Evolutionary conservation across 1,284 basidiomycete species (phyloP), one percentile per base, ranked within the genome.

Genomic region (Afroboletus lepidellus): DNA sequence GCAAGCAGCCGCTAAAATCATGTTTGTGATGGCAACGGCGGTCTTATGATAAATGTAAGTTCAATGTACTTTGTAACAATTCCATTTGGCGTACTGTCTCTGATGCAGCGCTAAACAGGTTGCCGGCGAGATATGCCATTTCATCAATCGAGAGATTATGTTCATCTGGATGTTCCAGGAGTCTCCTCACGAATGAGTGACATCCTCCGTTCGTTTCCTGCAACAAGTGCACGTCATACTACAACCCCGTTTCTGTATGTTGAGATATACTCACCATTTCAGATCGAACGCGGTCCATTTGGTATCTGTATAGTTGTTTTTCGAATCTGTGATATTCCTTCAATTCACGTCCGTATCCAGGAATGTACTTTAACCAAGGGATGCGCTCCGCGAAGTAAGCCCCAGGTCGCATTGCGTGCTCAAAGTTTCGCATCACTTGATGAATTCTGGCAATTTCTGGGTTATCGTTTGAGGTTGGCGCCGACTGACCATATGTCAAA

Each of bases 401-500:
- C 0, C 84, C 84, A 0, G 84, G 83, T 0, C 77, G 74, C 45
- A 86, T 69, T 0, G 74, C 74, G 11, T 67, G 61, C 3, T 79
- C 77, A 8, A 87, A 69, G n/a, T 79, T 72, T 3, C 70, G 68
- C 8, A 81, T 66, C 30, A 72, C 75, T 13, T 74, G 70, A 47
- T 77, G 79, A 37, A 87, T 76, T 21, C 76, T 72, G 16, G 67
- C 53, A 3, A 89, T 75, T 33, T 84, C 81, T 0, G 78, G 78
- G 57, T 87, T 84, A 3, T 78, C 70, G 54, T 77, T 79, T 0
- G 72, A 72, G 7, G 78, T 78, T 7, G 57, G 78, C 54, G 60
- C 68, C 0, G 74, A 69, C 56, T 81, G 83, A 7, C 85, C 86
- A 58, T 88, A 89, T 2, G 84, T 78, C 41, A 87, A 70, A 1